Base-by-base conservation (phyloP, 2,329 filamentous ascomycete species). In the Fusarium burgessii region DNA sequence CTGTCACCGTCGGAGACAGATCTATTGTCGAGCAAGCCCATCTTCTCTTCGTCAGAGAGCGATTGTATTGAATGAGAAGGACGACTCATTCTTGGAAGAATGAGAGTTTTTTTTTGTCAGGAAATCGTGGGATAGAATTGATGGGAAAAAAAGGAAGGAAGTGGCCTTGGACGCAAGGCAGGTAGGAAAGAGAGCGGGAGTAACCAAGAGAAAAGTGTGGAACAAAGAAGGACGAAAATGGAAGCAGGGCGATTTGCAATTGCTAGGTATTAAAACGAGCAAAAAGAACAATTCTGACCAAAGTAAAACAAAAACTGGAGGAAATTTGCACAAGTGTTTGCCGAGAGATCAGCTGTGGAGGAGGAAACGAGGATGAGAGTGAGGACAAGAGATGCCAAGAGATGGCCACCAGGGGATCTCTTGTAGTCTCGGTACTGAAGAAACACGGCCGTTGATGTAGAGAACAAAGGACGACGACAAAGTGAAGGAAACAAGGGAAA, bases 11-110 rank as follows among this genome's bases (percentile, higher is more conserved):
- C 84, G 15, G 83, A 73, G 33, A 79, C 58, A 18, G 79, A 78
- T 64, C 80, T 82, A 56, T 85, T 82, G n/a, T 86, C 82, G 35
- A 86, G 76, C 36, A 86, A 78, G 17, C 78, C 78, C 58, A 82
- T 76, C 71, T 82, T 84, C 78, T 87, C 85, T 76, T 86, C 83
- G 55, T 81, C 64, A 54, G 78, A 78, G 66, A 80, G 77, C 36
- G 79, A 78, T 65, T 77, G 74, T 52, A 74, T 78, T n/a, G 77
- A 78, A 25, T 77, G 67, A 62, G 78, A 78, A 74, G 81, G 78
- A 62, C 78, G 78, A 70, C 80, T 80, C 84, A 86, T 86, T 72
- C 76, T 70, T 35, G 38, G 38, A 50, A 23, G 51, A 45, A 36
- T 11, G 23, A 20, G 45, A 64, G 45, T 36, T 42, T n/a, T 46